Conservation (phyloP, 2,329 filamentous ascomycete species). For the Penicillium sclerotigenum region DNA sequence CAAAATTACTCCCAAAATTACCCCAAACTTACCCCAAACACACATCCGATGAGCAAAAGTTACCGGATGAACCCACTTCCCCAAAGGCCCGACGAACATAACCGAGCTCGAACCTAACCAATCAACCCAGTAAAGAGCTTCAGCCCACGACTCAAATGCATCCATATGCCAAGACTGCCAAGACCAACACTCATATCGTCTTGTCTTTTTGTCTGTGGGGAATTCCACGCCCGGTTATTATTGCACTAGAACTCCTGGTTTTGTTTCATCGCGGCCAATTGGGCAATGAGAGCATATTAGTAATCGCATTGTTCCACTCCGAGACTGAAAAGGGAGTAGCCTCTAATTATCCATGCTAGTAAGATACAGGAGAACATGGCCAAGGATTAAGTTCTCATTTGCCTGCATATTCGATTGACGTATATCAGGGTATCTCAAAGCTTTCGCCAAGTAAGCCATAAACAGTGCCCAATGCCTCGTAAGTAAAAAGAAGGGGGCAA, state of each 20-base stretch:
- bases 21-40: not conserved
- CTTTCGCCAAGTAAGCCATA: not conserved
- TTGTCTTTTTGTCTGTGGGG: no score
- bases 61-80: constrained; percentile 2
- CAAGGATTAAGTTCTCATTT: not conserved
- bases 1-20: not conserved
- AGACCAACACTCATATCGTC: not conserved
- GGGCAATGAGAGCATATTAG: not conserved
- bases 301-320: not conserved
- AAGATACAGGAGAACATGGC: not conserved
- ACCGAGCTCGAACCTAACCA: constrained; percentile 13
- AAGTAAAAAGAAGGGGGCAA: not conserved
- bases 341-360: not conserved
- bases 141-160: not conserved
- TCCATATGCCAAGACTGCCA: constrained; percentile 9
- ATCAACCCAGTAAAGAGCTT: not conserved
- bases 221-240: not conserved
- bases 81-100: not conserved
- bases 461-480: not conserved
- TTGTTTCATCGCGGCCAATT: not conserved
- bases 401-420: no score
- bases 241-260: not conserved
- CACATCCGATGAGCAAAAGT: not conserved
- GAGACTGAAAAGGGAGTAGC: not conserved
- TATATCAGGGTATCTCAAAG: not conserved